Evolutionary conservation across 192 early-diverging fungal genomes (phyloP).

Genomic region (Coemansia furcata): DNA sequence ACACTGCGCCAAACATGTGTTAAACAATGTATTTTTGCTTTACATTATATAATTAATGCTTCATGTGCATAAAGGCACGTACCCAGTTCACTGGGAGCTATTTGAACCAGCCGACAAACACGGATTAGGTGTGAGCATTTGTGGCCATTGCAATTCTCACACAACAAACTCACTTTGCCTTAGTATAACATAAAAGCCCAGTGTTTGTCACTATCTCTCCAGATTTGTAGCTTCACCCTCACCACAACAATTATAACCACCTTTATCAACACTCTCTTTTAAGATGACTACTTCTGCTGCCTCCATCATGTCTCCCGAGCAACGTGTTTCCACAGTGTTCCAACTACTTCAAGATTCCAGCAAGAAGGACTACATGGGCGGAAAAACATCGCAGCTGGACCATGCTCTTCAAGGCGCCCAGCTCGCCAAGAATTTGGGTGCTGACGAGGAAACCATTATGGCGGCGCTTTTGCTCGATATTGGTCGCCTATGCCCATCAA

Average conservation of each 20-base stretch:
- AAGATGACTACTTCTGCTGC: not conserved
- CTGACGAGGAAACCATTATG: constrained; percentile 54
- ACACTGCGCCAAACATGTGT: no score
- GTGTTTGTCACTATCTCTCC: not conserved
- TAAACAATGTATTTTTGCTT: no score
- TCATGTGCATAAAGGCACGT: not conserved
- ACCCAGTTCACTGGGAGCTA: not conserved
- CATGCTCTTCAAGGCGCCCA: constrained; percentile 58
- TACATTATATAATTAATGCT: no score
- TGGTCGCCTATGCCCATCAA: constrained; percentile 56
- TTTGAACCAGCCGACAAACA: not conserved
- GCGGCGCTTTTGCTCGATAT: constrained; percentile 61
- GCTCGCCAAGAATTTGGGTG: constrained; percentile 38
- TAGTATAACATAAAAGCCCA: not conserved
- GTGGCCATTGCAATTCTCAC: not conserved
- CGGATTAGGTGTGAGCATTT: not conserved
- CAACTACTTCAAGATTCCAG: constrained; percentile 52
- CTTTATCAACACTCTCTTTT: not conserved
- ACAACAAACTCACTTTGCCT: not conserved
- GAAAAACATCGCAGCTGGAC: constrained; percentile 57
- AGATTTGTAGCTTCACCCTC: not conserved
- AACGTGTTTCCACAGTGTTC: constrained; percentile 40
- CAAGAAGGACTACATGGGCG: constrained; percentile 57
- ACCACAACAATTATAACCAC: not conserved
- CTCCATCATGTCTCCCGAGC: not conserved